Evolutionary conservation across 345 rosid species (phyloP), one percentile per base, ranked within the genome.

Genomic region (Citrus australasica): DNA sequence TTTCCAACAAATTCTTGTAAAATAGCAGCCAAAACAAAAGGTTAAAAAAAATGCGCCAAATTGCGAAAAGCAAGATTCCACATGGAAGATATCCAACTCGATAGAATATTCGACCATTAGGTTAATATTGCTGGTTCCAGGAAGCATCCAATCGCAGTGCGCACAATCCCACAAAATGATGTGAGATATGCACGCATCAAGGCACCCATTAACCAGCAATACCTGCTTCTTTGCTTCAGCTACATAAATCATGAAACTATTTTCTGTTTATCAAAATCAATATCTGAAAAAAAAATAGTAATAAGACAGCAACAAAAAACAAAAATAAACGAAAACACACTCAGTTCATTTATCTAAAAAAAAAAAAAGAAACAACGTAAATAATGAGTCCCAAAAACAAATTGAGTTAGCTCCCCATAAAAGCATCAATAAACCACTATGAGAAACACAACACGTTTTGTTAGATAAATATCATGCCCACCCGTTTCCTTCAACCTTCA

Each of bases 181-280:
- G 55, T 21, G 69, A 11, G 37, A 25, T 21, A 32, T 37, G 24
- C 63, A 67, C 24, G 2, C 82, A 82, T 80, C 83, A 74, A 10
- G 83, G 79, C 67, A 61, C 73, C 3, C 2, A 78, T 77, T 38
- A 69, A 82, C 85, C 84, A 83, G 85, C 85, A 62, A 65, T 9
- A 51, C 21, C 73, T 1, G 11, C 35, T 51, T 55, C 11, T 35
- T 55, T 27, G 19, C 17, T 13, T 32, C 55, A 42, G 53, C n/a
- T n/a, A 33, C 0, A 8, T 13, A 74, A 64, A 5, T n/a, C 53
- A 9, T 25, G 24, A 35, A 73, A 35, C 66, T 62, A 42, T 40
- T 17, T 60, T 46, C 67, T 60, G 17, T 10, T 9, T 6, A 14
- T 40, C n/a, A 4, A 32, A 30, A 19, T 27, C 9, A 55, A 11